A percentile compares a stretch with the other conserved stretches of the same genome.
These are phyloP conservation scores for Blastobotrys illinoisensis DNA, from an alignment of 1,139 yeast genomes.

Conservation along the genomic window DNA sequence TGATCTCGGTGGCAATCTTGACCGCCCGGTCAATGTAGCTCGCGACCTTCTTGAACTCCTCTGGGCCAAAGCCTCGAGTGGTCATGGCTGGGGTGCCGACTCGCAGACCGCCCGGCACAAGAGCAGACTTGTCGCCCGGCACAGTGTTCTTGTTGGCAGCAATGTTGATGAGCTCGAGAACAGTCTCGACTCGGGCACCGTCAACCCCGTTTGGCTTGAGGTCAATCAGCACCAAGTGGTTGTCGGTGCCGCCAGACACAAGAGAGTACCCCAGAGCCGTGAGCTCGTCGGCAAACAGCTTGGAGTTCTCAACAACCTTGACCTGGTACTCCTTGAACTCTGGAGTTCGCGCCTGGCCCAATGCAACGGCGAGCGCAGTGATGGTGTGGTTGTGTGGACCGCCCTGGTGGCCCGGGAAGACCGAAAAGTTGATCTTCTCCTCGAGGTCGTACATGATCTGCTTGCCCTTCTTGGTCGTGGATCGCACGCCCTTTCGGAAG, in stretches of 20 bases:
- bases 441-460: conserved; percentile 87
- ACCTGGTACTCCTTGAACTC: conserved; percentile 88
- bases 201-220: conserved; percentile 87
- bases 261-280: conserved; percentile 66
- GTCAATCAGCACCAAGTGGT: conserved; percentile 90
- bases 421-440: conserved; percentile 92
- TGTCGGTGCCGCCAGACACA: conserved; percentile 93
- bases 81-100: conserved; percentile 99
- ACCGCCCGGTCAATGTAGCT: conserved; percentile 81
- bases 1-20: conserved; percentile 68
- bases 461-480: conserved; percentile 86
- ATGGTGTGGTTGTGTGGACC: conserved; percentile 99
- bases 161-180: conserved; percentile 90
- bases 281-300: conserved; percentile 73
- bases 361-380: conserved; percentile 93
- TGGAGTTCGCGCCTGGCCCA: conserved; percentile 88
- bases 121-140: conserved; percentile 97
- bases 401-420: conserved; percentile 99
- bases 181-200: conserved; percentile 96
- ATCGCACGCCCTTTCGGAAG: conserved; percentile 94
- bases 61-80: conserved; percentile 89
- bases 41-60: conserved; percentile 79
- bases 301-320: conserved; percentile 85
- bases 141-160: conserved; percentile 96
- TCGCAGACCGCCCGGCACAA: conserved; percentile 97